Base-by-base conservation (phyloP, 73 alveolate species). In the Breviolum minutum region DNA sequence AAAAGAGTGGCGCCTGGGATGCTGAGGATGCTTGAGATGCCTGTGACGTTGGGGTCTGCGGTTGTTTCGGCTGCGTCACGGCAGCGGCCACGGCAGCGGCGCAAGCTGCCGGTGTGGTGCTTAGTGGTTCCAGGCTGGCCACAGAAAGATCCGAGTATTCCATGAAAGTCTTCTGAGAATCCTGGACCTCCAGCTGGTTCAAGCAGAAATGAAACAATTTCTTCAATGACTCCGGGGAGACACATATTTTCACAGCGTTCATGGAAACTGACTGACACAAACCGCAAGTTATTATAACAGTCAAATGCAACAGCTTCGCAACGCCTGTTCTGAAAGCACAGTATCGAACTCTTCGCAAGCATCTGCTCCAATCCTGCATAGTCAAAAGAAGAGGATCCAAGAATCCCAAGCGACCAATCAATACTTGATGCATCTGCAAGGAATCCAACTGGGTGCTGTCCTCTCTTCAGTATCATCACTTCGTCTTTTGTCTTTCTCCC, bases 21-120 rank as follows among this genome's bases (percentile, higher is more conserved):
- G 87, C 63, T 40, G 30, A 26, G 12, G 83, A 73, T 73, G 83
- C 83, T 6, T 79, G 87, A 79, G 71, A 16, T 82, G 91, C 91
- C 87, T 79, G 87, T 9, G 91, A 82, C 8, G 91, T 82, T 5
- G 91, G 91, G 24, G 91, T 82, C 68, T 82, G 91, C 64, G 87
- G 87, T 26, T 64, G 84, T 66, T 87, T 87, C 54, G 95, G 95
- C 84, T 87, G 95, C 4, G 84, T 66, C 60, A n/a, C 95, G 10
- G 40, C 95, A 30, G 84, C 95, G 16, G 68, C 69, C 40, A 66
- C 6, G 19, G 94, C 76, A 60, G 94, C 94, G n/a, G 64, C 63
- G 8, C 94, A 60, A 63, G 94, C 73, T 27, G 87, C 87, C 2
- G 64, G 66, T 27, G 68, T 79, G 16, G 87, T 27, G 4, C 87